Evolutionary conservation across 345 rosid species (phyloP), one percentile per base, ranked within the genome.

Genomic region (Salix koriyanagi): DNA sequence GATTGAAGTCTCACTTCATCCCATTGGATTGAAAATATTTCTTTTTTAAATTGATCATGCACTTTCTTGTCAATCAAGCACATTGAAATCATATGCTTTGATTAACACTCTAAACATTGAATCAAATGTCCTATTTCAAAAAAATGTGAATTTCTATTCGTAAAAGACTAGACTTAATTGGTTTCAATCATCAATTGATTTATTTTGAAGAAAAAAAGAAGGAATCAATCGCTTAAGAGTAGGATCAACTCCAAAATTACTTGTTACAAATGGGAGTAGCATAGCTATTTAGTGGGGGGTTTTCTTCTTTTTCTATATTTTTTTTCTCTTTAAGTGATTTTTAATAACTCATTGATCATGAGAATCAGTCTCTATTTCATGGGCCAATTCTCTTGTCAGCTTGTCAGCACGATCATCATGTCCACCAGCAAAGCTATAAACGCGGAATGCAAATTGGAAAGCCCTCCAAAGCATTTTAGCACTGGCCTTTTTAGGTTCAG

Each of bases 371-470:
- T 93, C 88, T 62, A 93, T 95, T 85, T 89, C 96, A 25, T 83
- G 88, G 83, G 99, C 98, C 78, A 93, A 71, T 83, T 90, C 97
- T 82, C 77, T 88, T 15, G 92, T 93, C 73, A 95, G 82, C 65
- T 48, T 85, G 76, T 93, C 98, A 0, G 97, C 98, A 1, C 92
- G 90, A 30, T 93, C 94, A 25, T 95, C 99, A 0, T 88, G 95
- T 65, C 98, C 98, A 8, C 97, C 98, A 0, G 98, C 96, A 65
- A 95, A 95, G 18, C 86, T 85, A 75, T 93, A 93, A 19, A 93
- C 94, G 75, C 91, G 83, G 73, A 87, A 93, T 54, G 96, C 98
- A 72, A 95, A 90, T 61, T 95, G 99, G 73, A 93, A 93, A 32
- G 92, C 93, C 76, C 92, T 90, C 99, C 99, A 93, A 1, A 93